Conservation (phyloP, 83 land plant species). For the Thuja plicata region DNA sequence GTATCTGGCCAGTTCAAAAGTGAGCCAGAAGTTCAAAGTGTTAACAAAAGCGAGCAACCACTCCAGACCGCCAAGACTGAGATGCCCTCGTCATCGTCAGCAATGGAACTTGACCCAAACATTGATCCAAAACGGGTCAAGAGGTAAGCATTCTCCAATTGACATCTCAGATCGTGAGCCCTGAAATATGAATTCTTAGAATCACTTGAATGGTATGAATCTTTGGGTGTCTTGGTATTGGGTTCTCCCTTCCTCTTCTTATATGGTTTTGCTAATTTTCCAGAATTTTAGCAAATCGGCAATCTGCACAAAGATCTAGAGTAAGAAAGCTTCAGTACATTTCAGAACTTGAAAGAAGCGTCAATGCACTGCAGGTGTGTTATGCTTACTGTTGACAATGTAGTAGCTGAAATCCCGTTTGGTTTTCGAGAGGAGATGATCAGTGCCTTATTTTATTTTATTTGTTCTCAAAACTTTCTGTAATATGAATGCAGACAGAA, state of each 20-base stretch:
- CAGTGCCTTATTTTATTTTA: not conserved
- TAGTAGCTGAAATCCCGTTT: not conserved
- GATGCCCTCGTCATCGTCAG: constrained; percentile 17
- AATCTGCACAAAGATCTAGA: constrained; percentile 91
- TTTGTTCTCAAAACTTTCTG: not conserved
- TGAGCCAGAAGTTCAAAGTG: constrained; percentile 74
- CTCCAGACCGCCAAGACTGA: constrained; percentile 12
- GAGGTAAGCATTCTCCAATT: constrained; percentile 42
- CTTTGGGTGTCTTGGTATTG: not conserved
- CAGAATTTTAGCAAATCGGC: constrained; percentile 86
- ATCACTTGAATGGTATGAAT: not conserved
- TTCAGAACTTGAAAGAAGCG: constrained; percentile 92
- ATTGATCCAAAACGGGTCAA: constrained; percentile 88
- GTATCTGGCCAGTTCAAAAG: constrained; percentile 35
- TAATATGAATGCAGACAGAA: constrained; percentile 52
- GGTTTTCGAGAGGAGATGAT: not conserved
- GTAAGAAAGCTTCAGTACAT: constrained; percentile 94
- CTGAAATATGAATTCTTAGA: not conserved
- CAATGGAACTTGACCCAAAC: constrained; percentile 30
- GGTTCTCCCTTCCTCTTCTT: constrained; percentile 4
- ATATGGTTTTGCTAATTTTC: not conserved
- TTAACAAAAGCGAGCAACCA: constrained; percentile 27
- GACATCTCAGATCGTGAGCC: not conserved
- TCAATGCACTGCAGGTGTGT: constrained; percentile 85
- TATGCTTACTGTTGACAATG: not conserved